Percentiles rank a stretch among this genome's conserved stretches.
Evolutionary conservation across 2,329 filamentous ascomycete species (phyloP).

Genomic region (Colletotrichum tamarilloi): DNA sequence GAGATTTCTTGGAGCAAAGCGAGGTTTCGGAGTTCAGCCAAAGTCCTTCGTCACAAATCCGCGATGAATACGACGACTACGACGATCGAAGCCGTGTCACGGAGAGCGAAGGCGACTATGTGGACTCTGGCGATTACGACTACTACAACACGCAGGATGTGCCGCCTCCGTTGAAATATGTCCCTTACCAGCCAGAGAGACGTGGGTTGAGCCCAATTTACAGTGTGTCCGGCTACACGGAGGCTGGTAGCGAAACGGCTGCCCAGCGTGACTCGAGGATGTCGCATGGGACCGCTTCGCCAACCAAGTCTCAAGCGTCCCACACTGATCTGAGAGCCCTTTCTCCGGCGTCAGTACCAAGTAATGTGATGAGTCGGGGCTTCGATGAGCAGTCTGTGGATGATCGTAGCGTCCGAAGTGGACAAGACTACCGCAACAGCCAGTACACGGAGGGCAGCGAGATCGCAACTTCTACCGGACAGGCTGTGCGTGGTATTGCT

Average conservation of each 20-base stretch:
- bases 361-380: constrained; percentile 60
- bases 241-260: constrained; percentile 71
- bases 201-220: constrained; percentile 89
- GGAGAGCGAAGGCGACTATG: constrained; percentile 46
- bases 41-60: constrained; percentile 45
- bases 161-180: constrained; percentile 71
- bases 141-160: constrained; percentile 72
- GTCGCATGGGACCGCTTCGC: constrained; percentile 63
- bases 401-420: constrained; percentile 63
- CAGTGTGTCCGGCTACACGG: constrained; percentile 88
- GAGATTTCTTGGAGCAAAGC: constrained; percentile 55
- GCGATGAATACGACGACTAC: constrained; percentile 57
- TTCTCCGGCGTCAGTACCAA: constrained; percentile 68
- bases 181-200: constrained; percentile 75
- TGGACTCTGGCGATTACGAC: constrained; percentile 53
- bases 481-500: constrained; percentile 76
- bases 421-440: constrained; percentile 65
- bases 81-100: constrained; percentile 22
- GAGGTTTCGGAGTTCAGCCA: constrained; percentile 50
- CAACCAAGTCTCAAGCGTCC: constrained; percentile 62
- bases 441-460: constrained; percentile 66
- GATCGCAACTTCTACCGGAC: constrained; percentile 71
- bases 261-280: constrained; percentile 68
- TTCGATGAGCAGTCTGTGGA: constrained; percentile 66
- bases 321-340: constrained; percentile 53